Conservation (phyloP, 148 eudicot genomes). For the Fagopyrum esculentum region DNA sequence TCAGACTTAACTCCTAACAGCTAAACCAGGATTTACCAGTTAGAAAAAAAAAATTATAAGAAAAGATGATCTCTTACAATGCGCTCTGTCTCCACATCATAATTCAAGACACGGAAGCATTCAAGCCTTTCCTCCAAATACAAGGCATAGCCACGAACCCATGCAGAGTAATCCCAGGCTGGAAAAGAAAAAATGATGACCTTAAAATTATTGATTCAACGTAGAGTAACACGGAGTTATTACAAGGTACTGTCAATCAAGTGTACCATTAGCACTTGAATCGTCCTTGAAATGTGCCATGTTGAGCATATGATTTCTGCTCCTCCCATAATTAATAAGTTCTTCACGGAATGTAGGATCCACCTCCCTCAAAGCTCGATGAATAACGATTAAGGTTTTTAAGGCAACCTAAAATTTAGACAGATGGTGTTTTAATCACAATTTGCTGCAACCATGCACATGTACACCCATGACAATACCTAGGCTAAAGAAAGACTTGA, state of each 20-base stretch:
- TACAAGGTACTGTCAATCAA: background rate
- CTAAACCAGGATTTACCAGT: background rate
- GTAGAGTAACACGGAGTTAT: background rate
- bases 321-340: constrained; percentile 59
- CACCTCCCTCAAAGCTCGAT: constrained; percentile 92
- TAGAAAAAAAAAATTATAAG: background rate
- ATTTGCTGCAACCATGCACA: background rate
- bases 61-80: constrained; percentile 42
- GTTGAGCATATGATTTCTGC: constrained; percentile 74
- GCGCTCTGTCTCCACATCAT: constrained; percentile 77
- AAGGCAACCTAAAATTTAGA: constrained; percentile 59
- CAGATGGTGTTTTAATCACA: background rate
- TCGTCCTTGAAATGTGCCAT: constrained; percentile 92
- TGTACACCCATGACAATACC: background rate
- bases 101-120: constrained; percentile 76
- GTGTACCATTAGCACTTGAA: constrained; percentile 80
- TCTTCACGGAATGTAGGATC: constrained; percentile 91
- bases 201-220: background rate
- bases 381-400: constrained; percentile 83
- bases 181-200: constrained; percentile 17
- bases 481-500: background rate
- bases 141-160: constrained; percentile 90
- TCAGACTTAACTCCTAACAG: background rate
- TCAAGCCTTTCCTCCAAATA: constrained; percentile 92
- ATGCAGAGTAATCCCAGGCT: constrained; percentile 99